Evolutionary conservation across 148 eudicot species (phyloP), one percentile per base, ranked within the genome.

Genomic region (Suaeda aralocaspica): DNA sequence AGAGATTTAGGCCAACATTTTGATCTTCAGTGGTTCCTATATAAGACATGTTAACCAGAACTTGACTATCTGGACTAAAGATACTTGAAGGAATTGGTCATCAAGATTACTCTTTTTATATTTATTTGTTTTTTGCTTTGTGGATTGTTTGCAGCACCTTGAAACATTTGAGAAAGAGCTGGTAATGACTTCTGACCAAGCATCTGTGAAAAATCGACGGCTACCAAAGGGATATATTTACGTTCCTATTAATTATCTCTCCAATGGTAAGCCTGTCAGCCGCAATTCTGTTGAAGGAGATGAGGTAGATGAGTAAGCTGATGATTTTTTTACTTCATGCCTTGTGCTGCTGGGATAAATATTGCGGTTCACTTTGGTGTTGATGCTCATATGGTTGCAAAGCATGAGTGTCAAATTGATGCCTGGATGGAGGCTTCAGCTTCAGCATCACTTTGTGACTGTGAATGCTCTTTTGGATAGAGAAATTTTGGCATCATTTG

Each of bases 111-210:
- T 36, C 58, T 33, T 12, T 65, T 26, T 36, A 14, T 52, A 22
- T 16, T 16, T 10, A 42, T 24, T 41, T 34, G 19, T 48, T 49
- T 50, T n/a, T 49, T 19, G 18, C 5, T 49, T 48, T n/a, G 49
- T 63, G 30, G 56, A 76, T 67, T 58, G 52, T 68, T 56, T 73
- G 69, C 95, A 90, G 94, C 87, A 79, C 79, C 71, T 71, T 31
- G 90, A 85, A 69, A 83, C 94, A 26, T 83, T 88, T 65, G 95
- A 80, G 77, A 93, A 84, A 67, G 95, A 90, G 88, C 84, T 92
- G 67, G 68, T 88, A 66, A 92, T 89, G 97, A 92, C 95, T 48
- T 88, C 96, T 50, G 98, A 89, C 76, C 91, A 90, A 81, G 96
- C 94, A 64, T 82, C 88, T 28, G 69, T 81, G 89, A 91, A 82